phyloP scores from a whole-genome alignment of 148 eudicot species.

The Amaranthus cruentus region DNA sequence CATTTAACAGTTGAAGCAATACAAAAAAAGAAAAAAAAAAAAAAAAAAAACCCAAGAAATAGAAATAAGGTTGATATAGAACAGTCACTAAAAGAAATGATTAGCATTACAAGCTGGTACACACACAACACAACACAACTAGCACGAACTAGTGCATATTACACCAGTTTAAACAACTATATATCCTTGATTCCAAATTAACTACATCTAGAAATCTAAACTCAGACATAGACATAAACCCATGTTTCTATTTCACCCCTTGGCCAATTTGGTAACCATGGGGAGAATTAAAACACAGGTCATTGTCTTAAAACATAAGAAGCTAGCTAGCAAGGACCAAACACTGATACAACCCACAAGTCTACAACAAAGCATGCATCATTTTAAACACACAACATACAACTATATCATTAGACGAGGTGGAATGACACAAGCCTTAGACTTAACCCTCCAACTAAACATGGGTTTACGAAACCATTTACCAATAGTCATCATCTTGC shows the following conservation, averaged over 20 bases:
- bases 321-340: background rate
- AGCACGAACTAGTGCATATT: background rate
- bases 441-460: background rate
- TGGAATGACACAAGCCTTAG: background rate
- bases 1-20: background rate
- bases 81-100: background rate
- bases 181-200: background rate
- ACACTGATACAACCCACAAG: background rate
- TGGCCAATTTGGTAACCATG: constrained; percentile 8
- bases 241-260: constrained; percentile 33
- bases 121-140: background rate
- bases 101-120: background rate
- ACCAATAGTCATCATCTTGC: constrained; percentile 14
- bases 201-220: background rate
- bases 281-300: constrained; percentile 31
- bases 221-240: background rate
- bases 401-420: background rate
- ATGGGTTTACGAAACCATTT: background rate
- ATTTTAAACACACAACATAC: background rate
- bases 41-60: background rate
- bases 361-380: constrained; percentile 1
- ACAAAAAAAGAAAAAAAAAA: background rate
- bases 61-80: background rate
- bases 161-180: background rate
- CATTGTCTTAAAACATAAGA: background rate